phyloP scores from a whole-genome alignment of 495 filamentous ascomycete genomes.

The Poronia punctata region DNA sequence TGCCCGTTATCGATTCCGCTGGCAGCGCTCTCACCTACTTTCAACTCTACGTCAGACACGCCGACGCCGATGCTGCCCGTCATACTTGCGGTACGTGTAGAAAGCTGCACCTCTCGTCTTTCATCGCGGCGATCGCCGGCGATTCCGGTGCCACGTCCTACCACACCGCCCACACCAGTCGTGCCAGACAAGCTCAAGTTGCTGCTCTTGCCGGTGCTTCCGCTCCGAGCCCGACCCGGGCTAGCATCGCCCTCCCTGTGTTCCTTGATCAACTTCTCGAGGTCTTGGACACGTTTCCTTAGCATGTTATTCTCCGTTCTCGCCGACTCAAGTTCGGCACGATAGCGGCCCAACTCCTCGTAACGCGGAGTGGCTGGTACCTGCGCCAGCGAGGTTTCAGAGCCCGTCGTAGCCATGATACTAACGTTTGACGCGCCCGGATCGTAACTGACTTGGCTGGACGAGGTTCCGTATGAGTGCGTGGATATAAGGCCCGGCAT shows the following conservation, averaged over 20 bases:
- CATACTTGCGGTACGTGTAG: conserved; percentile 28
- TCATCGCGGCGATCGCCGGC: conserved; percentile 22
- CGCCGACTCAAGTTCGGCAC: conserved; percentile 62
- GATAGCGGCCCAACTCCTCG: conserved; percentile 64
- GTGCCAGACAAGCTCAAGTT: conserved; percentile 25
- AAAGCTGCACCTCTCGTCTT: conserved; percentile 19
- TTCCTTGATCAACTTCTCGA: conserved; percentile 51
- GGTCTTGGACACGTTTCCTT: conserved; percentile 62
- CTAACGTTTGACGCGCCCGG: conserved; percentile 19
- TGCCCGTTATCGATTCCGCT: too few species aligned
- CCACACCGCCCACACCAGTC: conserved; percentile 12
- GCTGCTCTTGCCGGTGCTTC: conserved; percentile 23
- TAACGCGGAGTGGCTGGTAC: conserved; percentile 52
- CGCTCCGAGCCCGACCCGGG: conserved; percentile 34
- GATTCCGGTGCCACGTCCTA: conserved; percentile 19
- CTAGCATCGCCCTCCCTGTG: conserved; percentile 39
- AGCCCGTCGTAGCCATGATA: conserved; percentile 27
- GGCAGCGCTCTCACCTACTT: conserved; percentile 51
- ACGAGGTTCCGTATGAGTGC: conserved; percentile 14
- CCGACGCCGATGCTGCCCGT: conserved; percentile 33
- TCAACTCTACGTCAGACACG: conserved; percentile 43
- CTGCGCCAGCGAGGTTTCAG: conserved; percentile 37
- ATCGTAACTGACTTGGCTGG: conserved; percentile 21
- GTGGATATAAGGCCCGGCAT: conserved; percentile 19
- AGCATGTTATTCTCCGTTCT: conserved; percentile 78